Percentiles rank a stretch among this genome's conserved stretches.
phyloP scores from a whole-genome alignment of 352 stramenopile species.

The Pythium volutum region DNA sequence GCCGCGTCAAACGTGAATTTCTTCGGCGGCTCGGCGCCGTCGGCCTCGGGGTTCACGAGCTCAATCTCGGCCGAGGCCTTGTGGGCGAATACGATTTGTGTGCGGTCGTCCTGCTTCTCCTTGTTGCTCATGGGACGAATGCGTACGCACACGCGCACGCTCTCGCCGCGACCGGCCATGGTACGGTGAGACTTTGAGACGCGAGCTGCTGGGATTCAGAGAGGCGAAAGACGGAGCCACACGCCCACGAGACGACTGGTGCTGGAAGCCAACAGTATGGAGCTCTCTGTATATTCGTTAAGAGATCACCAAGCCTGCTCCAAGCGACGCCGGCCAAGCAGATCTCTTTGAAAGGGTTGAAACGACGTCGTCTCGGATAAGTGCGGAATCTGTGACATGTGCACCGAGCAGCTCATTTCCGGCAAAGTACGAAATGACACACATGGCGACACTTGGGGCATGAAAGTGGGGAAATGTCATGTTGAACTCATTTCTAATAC shows the following conservation, averaged over 20 bases:
- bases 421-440: neutral
- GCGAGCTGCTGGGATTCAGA: neutral
- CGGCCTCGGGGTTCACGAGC: slow-evolving; percentile 77
- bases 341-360: slow-evolving; percentile 1
- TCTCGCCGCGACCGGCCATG: slow-evolving; percentile 60
- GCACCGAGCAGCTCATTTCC: neutral
- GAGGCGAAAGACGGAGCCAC: too few relatives aligned
- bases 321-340: slow-evolving; percentile 2
- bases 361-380: slow-evolving; percentile 4
- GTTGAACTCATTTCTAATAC: neutral
- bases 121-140: slow-evolving; percentile 91
- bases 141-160: slow-evolving; percentile 92
- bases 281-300: too few relatives aligned
- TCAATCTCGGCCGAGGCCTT: slow-evolving; percentile 81
- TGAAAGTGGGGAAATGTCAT: neutral
- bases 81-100: slow-evolving; percentile 76
- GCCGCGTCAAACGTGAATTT: slow-evolving; percentile 96
- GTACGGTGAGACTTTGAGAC: neutral
- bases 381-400: slow-evolving; percentile 21
- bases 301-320: too few relatives aligned
- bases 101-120: slow-evolving; percentile 89
- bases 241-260: neutral
- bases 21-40: slow-evolving; percentile 82
- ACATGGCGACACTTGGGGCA: neutral
- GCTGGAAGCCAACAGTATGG: too few relatives aligned